A percentile compares a stretch with the other conserved stretches of the same genome.
phyloP scores from a whole-genome alignment of 1,284 basidiomycete genomes.

The Irpex lacteus region DNA sequence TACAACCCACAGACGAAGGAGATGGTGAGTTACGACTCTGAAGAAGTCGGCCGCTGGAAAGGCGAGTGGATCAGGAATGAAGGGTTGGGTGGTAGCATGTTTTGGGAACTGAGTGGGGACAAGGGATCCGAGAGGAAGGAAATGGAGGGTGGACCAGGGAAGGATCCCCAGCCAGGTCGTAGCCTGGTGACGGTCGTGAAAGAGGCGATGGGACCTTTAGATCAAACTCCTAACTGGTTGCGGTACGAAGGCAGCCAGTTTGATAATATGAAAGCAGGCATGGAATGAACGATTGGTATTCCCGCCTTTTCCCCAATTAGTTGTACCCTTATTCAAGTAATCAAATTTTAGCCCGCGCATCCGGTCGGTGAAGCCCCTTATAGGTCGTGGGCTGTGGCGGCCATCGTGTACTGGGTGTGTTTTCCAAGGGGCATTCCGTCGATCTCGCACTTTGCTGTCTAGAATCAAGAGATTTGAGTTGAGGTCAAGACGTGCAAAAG shows the following conservation, averaged over 20 bases:
- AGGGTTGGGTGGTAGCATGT: constrained; percentile 80
- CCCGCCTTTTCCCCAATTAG: not conserved
- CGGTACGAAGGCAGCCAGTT: constrained; percentile 69
- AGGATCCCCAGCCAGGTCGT: constrained; percentile 30
- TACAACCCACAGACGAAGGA: constrained; percentile 68
- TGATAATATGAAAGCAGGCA: constrained; percentile 74
- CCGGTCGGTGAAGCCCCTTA: not conserved
- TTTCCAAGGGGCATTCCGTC: not conserved
- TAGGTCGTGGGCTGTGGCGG: not conserved
- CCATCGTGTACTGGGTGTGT: not conserved
- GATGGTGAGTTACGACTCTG: constrained; percentile 80
- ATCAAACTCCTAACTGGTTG: constrained; percentile 68
- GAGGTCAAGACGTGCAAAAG: not conserved
- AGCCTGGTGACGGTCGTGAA: constrained; percentile 71
- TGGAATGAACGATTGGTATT: constrained; percentile 31
- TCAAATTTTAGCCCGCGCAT: not conserved
- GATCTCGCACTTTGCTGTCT: not conserved
- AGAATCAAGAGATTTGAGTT: not conserved
- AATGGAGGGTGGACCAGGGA: constrained; percentile 54
- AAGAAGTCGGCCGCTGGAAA: constrained; percentile 66
- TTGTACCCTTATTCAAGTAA: not conserved
- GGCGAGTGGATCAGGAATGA: constrained; percentile 72
- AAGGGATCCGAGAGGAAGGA: constrained; percentile 63
- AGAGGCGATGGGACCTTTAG: constrained; percentile 72
- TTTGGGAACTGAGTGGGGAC: constrained; percentile 83